Conservation (phyloP, 192 early-diverging fungal genomes). For the Kappamyces sp. region DNA sequence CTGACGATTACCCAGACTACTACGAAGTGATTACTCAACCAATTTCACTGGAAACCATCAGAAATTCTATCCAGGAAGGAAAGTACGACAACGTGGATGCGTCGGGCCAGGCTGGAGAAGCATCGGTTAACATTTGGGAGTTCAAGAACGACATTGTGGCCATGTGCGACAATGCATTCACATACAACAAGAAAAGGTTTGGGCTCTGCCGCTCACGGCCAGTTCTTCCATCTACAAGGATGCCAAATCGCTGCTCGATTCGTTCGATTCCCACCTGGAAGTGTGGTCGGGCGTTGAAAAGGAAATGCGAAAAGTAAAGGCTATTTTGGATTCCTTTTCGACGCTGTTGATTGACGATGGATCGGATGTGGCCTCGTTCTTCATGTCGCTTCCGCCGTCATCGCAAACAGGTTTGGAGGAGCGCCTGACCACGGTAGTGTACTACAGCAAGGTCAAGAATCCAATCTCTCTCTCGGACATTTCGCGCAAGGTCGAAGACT, state of each 20-base stretch:
- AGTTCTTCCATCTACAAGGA: slow-evolving; percentile 11
- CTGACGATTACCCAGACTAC: slow-evolving; percentile 79
- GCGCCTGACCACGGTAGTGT: too few relatives aligned
- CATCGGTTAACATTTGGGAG: slow-evolving; percentile 56
- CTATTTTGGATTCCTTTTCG: too few relatives aligned
- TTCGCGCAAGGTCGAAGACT: too few relatives aligned
- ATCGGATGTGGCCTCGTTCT: too few relatives aligned
- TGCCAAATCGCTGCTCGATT: neutral
- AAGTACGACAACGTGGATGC: slow-evolving; percentile 25
- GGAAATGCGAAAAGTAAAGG: neutral
- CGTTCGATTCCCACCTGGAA: neutral
- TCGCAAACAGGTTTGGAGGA: too few relatives aligned
- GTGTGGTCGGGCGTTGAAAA: slow-evolving; percentile 47
- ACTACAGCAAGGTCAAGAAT: too few relatives aligned
- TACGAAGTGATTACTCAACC: slow-evolving; percentile 72
- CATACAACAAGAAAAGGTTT: slow-evolving; percentile 76
- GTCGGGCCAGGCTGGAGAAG: neutral
- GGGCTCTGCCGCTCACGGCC: neutral
- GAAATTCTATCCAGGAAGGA: neutral
- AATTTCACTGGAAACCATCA: slow-evolving; percentile 57
- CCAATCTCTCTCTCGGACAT: too few relatives aligned
- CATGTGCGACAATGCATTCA: slow-evolving; percentile 84
- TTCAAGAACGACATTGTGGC: slow-evolving; percentile 71
- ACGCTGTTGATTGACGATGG: too few relatives aligned
- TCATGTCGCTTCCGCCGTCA: too few relatives aligned